A percentile compares a stretch with the other conserved stretches of the same genome.
Evolutionary conservation across 169 alveolate species (phyloP).

Genomic region (Cyclospora cayetanensis): DNA sequence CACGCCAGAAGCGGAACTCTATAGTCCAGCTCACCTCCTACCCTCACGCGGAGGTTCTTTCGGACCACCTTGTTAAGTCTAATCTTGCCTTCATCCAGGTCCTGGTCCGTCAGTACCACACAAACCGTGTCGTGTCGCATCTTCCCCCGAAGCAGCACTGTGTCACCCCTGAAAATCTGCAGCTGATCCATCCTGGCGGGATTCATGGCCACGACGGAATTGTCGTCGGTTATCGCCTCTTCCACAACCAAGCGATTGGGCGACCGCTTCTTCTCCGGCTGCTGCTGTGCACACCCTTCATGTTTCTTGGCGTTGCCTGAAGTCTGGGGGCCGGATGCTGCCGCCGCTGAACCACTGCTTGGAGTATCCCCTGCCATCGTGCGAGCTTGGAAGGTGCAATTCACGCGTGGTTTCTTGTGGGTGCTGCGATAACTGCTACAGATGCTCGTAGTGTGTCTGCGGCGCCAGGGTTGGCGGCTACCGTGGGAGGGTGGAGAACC

Average conservation of each 20-base stretch:
- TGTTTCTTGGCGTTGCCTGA: constrained; percentile 9
- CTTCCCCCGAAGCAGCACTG: constrained; percentile 98
- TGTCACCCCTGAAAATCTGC: constrained; percentile 98
- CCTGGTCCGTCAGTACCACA: constrained; percentile 97
- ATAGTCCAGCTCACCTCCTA: constrained; percentile 87
- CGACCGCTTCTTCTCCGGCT: constrained; percentile 72
- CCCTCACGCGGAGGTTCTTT: constrained; percentile 97
- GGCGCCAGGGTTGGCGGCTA: too few relatives aligned
- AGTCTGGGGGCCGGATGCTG: constrained; percentile 30
- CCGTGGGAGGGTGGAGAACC: too few relatives aligned
- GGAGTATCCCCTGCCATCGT: constrained; percentile 44
- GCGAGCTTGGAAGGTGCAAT: too few relatives aligned
- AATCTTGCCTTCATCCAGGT: constrained; percentile 96
- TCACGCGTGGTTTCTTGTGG: too few relatives aligned
- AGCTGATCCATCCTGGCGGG: constrained; percentile 95
- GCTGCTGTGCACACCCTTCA: constrained; percentile 49
- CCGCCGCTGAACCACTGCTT: constrained; percentile 46
- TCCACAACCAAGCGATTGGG: constrained; percentile 81
- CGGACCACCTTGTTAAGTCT: constrained; percentile 97
- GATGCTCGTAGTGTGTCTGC: too few relatives aligned
- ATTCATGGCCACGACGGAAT: constrained; percentile 96
- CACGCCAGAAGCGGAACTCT: not conserved
- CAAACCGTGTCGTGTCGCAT: constrained; percentile 98
- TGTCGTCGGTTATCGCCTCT: constrained; percentile 99
- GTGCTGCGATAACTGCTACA: too few relatives aligned